Percentiles rank a stretch among this genome's conserved stretches.
phyloP scores from a whole-genome alignment of 441 rosid species.

The Lepidium campestre region DNA sequence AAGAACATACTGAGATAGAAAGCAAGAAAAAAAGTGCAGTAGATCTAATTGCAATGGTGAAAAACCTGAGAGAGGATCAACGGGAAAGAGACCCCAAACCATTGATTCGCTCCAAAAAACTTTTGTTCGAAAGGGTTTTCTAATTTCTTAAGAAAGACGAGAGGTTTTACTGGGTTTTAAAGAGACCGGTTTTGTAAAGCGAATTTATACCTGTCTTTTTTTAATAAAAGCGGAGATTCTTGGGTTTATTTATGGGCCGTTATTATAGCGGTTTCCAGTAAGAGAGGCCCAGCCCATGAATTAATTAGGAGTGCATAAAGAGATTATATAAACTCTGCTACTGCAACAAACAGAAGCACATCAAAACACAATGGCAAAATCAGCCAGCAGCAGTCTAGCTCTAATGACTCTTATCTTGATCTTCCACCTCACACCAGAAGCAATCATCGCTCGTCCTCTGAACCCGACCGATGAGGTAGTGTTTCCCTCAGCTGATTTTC shows the following conservation, averaged over 20 bases:
- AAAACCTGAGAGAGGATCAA: constrained; percentile 64
- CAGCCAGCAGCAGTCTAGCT: not conserved
- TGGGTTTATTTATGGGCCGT: not conserved
- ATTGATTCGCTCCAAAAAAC: constrained; percentile 26
- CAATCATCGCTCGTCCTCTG: not conserved
- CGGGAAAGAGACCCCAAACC: constrained; percentile 87
- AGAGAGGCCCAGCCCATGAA: too few relatives aligned
- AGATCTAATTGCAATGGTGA: not conserved
- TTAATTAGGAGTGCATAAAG: too few relatives aligned
- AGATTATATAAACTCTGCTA: not conserved
- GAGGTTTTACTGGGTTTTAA: not conserved
- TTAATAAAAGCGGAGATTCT: not conserved
- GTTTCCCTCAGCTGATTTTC: too few relatives aligned
- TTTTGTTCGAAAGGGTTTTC: not conserved
- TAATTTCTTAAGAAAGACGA: not conserved
- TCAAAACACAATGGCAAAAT: not conserved
- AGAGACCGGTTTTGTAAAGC: not conserved
- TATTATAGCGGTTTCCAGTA: too few relatives aligned
- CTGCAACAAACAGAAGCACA: not conserved
- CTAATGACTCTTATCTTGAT: not conserved
- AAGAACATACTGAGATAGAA: not conserved
- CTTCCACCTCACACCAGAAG: not conserved
- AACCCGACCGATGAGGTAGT: not conserved
- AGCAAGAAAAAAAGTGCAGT: not conserved
- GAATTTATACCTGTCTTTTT: not conserved